Evolutionary conservation across 129 eudicot species (phyloP).

Genomic region (Pulicaria dysenterica): DNA sequence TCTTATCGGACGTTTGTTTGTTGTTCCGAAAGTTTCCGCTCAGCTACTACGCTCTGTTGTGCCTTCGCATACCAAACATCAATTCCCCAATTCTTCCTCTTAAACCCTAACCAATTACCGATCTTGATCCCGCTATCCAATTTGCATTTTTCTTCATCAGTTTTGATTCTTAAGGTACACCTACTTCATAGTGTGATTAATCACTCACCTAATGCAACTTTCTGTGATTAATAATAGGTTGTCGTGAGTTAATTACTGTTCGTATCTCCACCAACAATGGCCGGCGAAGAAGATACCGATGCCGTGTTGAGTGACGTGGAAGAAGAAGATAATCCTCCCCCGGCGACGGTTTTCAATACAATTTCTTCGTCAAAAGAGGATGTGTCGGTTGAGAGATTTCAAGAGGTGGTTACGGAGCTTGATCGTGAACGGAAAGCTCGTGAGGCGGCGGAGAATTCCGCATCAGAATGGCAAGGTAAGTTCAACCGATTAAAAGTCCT

Average conservation of each 20-base stretch:
- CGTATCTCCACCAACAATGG: constrained; percentile 37
- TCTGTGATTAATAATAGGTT: constrained; percentile 4
- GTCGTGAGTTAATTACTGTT: constrained; percentile 4
- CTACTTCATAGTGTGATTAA: background rate
- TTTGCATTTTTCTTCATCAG: constrained; percentile 8
- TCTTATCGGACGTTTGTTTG: too few relatives aligned
- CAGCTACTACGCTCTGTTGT: constrained; percentile 5
- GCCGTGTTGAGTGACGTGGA: constrained; percentile 71
- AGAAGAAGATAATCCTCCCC: constrained; percentile 72
- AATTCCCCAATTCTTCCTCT: constrained; percentile 20
- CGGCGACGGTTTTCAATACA: constrained; percentile 35
- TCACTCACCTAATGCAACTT: constrained; percentile 6
- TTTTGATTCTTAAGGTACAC: constrained; percentile 12
- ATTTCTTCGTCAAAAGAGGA: constrained; percentile 39
- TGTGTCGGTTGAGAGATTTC: constrained; percentile 57
- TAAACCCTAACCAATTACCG: constrained; percentile 25
- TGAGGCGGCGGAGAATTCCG: constrained; percentile 51
- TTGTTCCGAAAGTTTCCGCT: background rate
- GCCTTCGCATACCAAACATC: background rate
- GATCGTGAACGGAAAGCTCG: constrained; percentile 71
- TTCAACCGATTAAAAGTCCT: constrained; percentile 66
- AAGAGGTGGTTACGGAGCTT: constrained; percentile 63
- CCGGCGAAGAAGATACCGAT: constrained; percentile 54
- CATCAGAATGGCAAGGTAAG: constrained; percentile 52
- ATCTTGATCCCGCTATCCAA: background rate